Evolutionary conservation across 2,329 filamentous ascomycete genomes (phyloP), one percentile per base, ranked within the genome.

Genomic region (Calonectria montana): DNA sequence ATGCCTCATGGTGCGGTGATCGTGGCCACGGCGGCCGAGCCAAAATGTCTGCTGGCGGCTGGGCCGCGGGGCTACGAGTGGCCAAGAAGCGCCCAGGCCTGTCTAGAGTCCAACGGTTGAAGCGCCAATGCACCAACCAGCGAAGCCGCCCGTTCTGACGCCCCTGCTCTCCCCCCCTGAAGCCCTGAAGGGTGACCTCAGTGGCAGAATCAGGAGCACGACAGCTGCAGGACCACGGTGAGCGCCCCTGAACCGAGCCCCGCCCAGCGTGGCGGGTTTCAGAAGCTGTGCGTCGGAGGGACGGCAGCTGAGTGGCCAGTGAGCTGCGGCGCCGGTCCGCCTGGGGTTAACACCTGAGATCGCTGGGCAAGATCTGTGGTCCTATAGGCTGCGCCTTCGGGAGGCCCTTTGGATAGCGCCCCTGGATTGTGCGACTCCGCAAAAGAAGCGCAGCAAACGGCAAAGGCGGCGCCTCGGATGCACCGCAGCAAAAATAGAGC

Each of bases 211-310:
- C 50, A 70, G 74, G 71, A 76, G 69, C 63, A 21, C 37, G 41
- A 57, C 47, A 35, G 65, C 65, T 72, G 73, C 67, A 55, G 69
- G 67, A 53, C 55, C 69, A 43, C 70, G 29, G 35, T 41, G 37
- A 53, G 65, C 37, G 71, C 70, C 66, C 65, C 70, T 72, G 70
- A 74, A 59, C 69, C 39, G 65, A 61, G 65, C 59, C 53, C 35
- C 45, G 62, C 62, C n/a, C 29, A 47, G 63, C 43, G 73, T 76
- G 76, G 76, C 76, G 73, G 74, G 77, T 79, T 79, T 79, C 77
- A 79, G 77, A 72, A 74, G 65, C 68, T 70, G 69, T 61, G 65
- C 68, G 37, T 68, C 25, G 61, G 62, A 69, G 62, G 35, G 53
- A 47, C n/a, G 62, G 39, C 43, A 71, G 68, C 16, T 69, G 48